Base-by-base conservation (phyloP, 768 basidiomycete genomes). In the Boletus subcaerulescens region DNA sequence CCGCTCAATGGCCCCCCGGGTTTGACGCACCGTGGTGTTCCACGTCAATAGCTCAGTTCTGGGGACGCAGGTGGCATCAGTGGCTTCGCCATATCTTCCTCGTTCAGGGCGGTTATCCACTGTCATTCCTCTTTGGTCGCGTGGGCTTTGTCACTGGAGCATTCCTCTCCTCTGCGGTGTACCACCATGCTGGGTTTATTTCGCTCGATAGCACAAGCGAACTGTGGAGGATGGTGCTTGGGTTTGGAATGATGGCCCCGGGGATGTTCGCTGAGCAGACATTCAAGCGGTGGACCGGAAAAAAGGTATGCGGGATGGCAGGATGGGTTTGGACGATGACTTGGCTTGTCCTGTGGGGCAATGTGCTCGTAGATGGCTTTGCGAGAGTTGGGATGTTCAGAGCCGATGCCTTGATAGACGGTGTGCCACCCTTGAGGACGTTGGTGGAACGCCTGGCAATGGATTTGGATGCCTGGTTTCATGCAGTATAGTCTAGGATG, bases 11-110 rank as follows among this genome's bases (percentile, higher is more conserved):
- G 50, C 50, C 50, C 17, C 50, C 50, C 7, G 42, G 42, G 22
- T 51, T 51, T n/a, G 50, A 51, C 15, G 15, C 50, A 5, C 50
- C 50, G 1, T 51, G 50, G 50, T 24, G 42, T 14, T 35, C 50
- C 33, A 44, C 50, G 8, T 51, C 50, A 43, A 13, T 50, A 13
- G 9, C 31, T n/a, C 31, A 50, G 15, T 50, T 50, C 22, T 50
- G 50, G 50, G 50, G 50, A 22, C 41, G 32, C 11, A 50, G 50
- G 32, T 50, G 50, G 50, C 50, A 50, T 32, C 50, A 50, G 32
- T 50, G 50, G 50, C 32, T 50, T 35, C 50, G 50, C 9, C 50
- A 50, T 24, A 24, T 35, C n/a, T 51, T 51, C 33, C 50, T 51
- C 24, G 42, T 51, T 36, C 33, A 18, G 22, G 50, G 33, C 5